These are phyloP conservation scores for Apiospora malaysiana DNA, from an alignment of 2,329 filamentous ascomycete species.

Conservation along the genomic window DNA sequence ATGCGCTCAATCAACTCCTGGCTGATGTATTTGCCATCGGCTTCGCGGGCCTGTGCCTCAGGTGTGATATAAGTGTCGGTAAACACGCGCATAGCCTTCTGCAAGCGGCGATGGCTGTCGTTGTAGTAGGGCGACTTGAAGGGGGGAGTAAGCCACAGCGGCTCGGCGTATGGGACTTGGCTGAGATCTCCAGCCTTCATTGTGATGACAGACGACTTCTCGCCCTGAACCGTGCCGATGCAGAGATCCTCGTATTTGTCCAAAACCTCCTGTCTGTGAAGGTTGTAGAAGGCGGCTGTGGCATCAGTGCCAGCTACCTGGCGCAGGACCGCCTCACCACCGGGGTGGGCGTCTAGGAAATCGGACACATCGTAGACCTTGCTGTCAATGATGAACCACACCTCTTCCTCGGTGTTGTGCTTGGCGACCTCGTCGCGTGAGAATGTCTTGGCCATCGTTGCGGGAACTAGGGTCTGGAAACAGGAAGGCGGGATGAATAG, in stretches of 20 bases:
- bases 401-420: slow-evolving; percentile 76
- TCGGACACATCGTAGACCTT: slow-evolving; percentile 87
- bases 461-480: not conserved
- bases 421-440: slow-evolving; percentile 72
- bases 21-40: slow-evolving; percentile 72
- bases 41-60: slow-evolving; percentile 78
- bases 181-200: slow-evolving; percentile 74
- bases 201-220: slow-evolving; percentile 76
- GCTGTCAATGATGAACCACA: slow-evolving; percentile 87
- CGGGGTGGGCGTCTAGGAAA: slow-evolving; percentile 85
- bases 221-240: slow-evolving; percentile 76
- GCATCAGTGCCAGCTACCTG: slow-evolving; percentile 85
- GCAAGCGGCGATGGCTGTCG: slow-evolving; percentile 72
- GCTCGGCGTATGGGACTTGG: slow-evolving; percentile 82
- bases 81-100: slow-evolving; percentile 74
- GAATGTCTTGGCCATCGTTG: slow-evolving; percentile 52
- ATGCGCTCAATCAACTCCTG: slow-evolving; percentile 79
- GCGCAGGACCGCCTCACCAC: slow-evolving; percentile 77
- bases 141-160: slow-evolving; percentile 77
- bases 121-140: slow-evolving; percentile 84
- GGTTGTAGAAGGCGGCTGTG: slow-evolving; percentile 86
- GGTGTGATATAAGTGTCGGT: slow-evolving; percentile 73
- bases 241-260: slow-evolving; percentile 77
- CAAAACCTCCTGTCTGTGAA: slow-evolving; percentile 89
- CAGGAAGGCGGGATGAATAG: not conserved